Conservation (phyloP, 768 basidiomycete genomes). For the Mycena vulgaris region DNA sequence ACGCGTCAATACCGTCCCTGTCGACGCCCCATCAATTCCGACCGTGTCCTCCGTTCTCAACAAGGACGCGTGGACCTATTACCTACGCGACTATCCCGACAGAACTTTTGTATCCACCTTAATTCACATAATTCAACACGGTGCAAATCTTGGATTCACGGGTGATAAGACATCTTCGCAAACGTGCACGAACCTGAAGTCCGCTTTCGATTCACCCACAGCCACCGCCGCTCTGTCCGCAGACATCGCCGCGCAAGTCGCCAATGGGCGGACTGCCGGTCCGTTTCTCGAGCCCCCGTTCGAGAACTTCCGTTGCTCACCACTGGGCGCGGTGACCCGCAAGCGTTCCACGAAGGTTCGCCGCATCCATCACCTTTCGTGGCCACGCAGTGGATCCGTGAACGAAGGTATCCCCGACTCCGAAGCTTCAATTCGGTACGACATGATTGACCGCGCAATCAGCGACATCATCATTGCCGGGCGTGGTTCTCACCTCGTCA, state of each 20-base stretch:
- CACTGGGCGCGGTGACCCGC: too few relatives aligned
- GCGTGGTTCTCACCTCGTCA: neutral
- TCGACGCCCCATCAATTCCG: neutral
- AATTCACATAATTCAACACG: constrained; percentile 31
- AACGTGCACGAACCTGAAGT: constrained; percentile 42
- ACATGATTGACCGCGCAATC: neutral
- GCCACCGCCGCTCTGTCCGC: constrained; percentile 16
- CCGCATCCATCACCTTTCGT: too few relatives aligned
- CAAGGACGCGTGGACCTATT: too few relatives aligned
- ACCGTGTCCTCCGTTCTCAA: constrained; percentile 23
- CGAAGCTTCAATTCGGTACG: constrained; percentile 30
- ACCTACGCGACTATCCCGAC: constrained; percentile 35
- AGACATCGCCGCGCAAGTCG: constrained; percentile 27
- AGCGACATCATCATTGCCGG: neutral
- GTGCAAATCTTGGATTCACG: constrained; percentile 30
- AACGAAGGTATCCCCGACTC: constrained; percentile 40
- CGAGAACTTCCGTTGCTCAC: too few relatives aligned
- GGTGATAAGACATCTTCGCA: constrained; percentile 17
- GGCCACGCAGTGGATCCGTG: constrained; percentile 36
- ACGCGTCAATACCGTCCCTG: constrained; percentile 22
- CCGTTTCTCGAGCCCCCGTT: constrained; percentile 40
- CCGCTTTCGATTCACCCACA: constrained; percentile 35
- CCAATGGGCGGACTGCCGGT: constrained; percentile 36
- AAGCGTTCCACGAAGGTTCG: too few relatives aligned
- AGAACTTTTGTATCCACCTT: constrained; percentile 32